phyloP scores from a whole-genome alignment of 768 basidiomycete species.

The Xerocomellus dryophilus region DNA sequence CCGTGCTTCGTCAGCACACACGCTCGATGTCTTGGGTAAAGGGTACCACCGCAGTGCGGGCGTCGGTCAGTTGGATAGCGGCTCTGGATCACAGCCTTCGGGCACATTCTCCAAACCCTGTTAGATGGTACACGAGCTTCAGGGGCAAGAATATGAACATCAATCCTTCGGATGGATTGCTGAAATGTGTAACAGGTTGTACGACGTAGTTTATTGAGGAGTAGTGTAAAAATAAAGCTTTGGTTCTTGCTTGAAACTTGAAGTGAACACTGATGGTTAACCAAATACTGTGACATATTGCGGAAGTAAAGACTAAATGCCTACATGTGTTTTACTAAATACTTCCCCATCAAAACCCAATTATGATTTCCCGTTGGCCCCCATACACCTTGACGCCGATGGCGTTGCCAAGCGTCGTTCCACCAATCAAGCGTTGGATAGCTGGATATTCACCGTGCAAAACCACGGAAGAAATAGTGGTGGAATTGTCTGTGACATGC shows the following conservation, averaged over 20 bases:
- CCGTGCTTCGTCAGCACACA: conserved; percentile 47
- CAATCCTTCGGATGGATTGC: neutral
- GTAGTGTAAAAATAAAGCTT: neutral
- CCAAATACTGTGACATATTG: too few species aligned
- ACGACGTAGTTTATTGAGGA: neutral
- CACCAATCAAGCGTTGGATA: conserved; percentile 8
- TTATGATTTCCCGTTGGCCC: conserved; percentile 1
- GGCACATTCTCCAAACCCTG: conserved; percentile 72
- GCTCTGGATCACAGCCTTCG: conserved; percentile 44
- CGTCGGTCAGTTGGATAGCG: conserved; percentile 47
- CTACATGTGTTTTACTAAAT: too few species aligned
- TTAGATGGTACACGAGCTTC: conserved; percentile 27
- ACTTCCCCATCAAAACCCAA: conserved; percentile 9
- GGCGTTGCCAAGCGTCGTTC: conserved; percentile 1
- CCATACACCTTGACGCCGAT: neutral
- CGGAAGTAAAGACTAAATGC: too few species aligned
- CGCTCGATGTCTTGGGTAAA: conserved; percentile 43
- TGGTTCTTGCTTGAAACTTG: neutral
- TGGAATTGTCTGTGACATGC: conserved; percentile 4
- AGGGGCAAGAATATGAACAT: neutral
- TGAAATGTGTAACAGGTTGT: conserved; percentile 1
- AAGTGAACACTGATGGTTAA: neutral
- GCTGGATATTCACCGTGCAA: conserved; percentile 16
- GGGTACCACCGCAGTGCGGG: conserved; percentile 28
- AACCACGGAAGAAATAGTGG: conserved; percentile 9